Conservation (phyloP, 2,329 filamentous ascomycete species). For the Clonostachys byssicola region DNA sequence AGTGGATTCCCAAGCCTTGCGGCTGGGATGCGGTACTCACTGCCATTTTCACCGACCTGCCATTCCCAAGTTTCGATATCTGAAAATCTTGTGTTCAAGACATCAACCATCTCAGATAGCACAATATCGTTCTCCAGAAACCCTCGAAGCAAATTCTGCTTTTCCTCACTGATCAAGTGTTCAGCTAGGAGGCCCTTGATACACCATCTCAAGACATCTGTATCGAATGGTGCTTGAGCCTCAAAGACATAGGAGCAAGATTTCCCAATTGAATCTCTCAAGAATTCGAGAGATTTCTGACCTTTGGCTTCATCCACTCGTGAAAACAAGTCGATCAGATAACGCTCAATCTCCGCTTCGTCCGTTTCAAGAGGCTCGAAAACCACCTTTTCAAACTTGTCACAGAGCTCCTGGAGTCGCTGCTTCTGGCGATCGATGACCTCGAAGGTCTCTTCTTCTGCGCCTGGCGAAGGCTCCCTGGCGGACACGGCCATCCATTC, state of each 20-base stretch:
- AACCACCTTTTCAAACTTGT: not conserved
- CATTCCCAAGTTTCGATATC: constrained; percentile 31
- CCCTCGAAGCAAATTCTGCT: not conserved
- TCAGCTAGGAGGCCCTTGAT: not conserved
- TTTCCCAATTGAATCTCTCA: not conserved
- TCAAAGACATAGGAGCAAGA: not conserved
- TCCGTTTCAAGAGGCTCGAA: not conserved
- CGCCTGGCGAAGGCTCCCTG: not conserved
- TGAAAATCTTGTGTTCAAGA: not conserved
- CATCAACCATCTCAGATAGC: not conserved
- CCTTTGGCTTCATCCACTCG: not conserved
- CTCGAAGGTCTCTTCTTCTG: not conserved
- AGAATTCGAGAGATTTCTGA: not conserved
- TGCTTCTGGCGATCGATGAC: not conserved
- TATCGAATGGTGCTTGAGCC: not conserved
- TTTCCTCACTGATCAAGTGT: not conserved
- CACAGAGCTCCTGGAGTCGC: not conserved
- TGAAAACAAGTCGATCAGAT: not conserved
- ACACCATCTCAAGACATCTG: not conserved
- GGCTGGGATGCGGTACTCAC: not conserved
- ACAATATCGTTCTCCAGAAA: not conserved
- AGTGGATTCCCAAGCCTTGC: too few relatives aligned
- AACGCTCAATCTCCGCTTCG: not conserved
- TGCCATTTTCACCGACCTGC: not conserved
- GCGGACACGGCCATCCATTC: not conserved